These are phyloP conservation scores for Jasminum sambac DNA, from an alignment of 257 asterid species.

Conservation along the genomic window DNA sequence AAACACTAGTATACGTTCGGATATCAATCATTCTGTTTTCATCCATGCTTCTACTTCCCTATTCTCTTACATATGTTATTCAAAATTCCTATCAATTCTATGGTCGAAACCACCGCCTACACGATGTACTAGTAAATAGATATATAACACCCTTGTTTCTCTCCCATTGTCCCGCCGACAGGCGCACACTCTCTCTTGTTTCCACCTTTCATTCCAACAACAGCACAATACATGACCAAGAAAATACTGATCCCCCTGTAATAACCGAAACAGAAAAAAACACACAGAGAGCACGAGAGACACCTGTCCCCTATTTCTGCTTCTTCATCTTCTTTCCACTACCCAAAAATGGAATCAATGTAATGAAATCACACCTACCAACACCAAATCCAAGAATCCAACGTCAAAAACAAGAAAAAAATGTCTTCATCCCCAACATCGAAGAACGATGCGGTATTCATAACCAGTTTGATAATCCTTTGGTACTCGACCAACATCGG, in stretches of 20 bases:
- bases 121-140: too few relatives aligned
- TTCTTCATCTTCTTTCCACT: not conserved
- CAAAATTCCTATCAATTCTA: too few relatives aligned
- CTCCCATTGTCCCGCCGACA: not conserved
- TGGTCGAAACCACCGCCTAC: too few relatives aligned
- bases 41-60: too few relatives aligned
- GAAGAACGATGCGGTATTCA: slow-evolving; percentile 49
- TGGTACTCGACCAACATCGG: slow-evolving; percentile 94
- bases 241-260: not conserved
- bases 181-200: not conserved
- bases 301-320: not conserved
- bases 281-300: not conserved
- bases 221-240: not conserved
- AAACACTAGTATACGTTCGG: too few relatives aligned
- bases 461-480: slow-evolving; percentile 50
- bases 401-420: slow-evolving; percentile 12
- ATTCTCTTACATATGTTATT: too few relatives aligned
- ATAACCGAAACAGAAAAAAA: not conserved
- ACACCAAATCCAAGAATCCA: slow-evolving; percentile 11
- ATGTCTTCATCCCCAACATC: slow-evolving; percentile 41
- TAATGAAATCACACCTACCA: slow-evolving; percentile 17
- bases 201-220: not conserved
- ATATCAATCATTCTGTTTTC: too few relatives aligned
- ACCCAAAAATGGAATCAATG: not conserved
- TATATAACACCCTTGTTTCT: not conserved